Evolutionary conservation across 2,329 filamentous ascomycete genomes (phyloP), one percentile per base, ranked within the genome.

Genomic region (Reticulascus tulasneorum): DNA sequence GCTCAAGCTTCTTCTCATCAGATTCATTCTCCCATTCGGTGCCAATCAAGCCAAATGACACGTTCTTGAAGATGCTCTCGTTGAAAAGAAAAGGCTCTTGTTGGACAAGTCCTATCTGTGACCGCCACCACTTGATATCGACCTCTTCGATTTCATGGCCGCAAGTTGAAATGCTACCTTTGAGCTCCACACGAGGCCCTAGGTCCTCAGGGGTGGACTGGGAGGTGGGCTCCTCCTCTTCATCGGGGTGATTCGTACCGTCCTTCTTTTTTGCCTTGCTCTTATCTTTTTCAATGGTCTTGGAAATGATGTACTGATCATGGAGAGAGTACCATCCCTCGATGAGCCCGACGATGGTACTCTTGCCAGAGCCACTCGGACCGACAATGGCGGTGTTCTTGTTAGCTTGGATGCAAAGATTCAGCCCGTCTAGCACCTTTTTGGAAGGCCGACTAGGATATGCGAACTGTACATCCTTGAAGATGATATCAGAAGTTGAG

Each of bases 321-420:
- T 44, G 42, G 29, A 41, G n/a, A n/a, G n/a, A n/a, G 46, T 67
- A 68, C 46, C 66, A 66, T 2, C 66, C 58, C 39, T 70, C 60
- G 0, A 73, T 52, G 38, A 73, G 58, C 6, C 70, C 66, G 31
- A 83, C 66, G 33, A 77, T 73, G 1, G 78, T 82, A 2, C 71
- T 76, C 51, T 82, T 83, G 2, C 75, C 75, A 35, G 71, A 75
- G 4, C 75, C 75, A 0, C 69, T 72, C 7, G 70, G 57, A 5
- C 75, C 75, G 0, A 79, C 75, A 21, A 78, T 60, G 1, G 73
- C 75, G 1, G 70, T 59, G 26, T 68, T 75, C 23, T 72, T 60
- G 9, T 66, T 69, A 3, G 60, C 60, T 31, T 58, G 46, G 38
- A 70, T 60, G 29, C 59, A 26, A 12, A 23, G 18, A 20, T 29